These are phyloP conservation scores for Coemansia sp. DNA, from an alignment of 192 early-diverging fungal genomes.

Conservation along the genomic window DNA sequence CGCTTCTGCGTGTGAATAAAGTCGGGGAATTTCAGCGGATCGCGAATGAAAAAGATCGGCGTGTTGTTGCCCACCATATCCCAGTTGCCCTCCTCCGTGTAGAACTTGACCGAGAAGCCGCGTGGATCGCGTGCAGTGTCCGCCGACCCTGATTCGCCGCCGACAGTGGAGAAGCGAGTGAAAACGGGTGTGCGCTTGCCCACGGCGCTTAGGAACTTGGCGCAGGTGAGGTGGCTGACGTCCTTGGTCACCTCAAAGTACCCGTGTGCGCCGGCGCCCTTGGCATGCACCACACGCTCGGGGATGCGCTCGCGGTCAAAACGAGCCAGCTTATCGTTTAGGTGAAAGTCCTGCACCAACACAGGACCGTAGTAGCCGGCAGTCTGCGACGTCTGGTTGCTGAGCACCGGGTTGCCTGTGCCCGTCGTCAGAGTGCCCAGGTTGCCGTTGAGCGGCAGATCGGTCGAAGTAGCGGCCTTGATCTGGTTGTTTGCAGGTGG, in stretches of 20 bases:
- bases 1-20: conserved; percentile 85
- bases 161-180: conserved; percentile 77
- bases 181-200: conserved; percentile 84
- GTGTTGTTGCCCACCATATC: conserved; percentile 87
- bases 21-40: conserved; percentile 78
- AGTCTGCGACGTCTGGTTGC: conserved; percentile 64
- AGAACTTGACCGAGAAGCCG: conserved; percentile 82
- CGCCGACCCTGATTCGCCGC: conserved; percentile 69
- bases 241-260: conserved; percentile 79
- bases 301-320: conserved; percentile 86
- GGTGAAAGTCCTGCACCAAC: conserved; percentile 70
- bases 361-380: conserved; percentile 68
- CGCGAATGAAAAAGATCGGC: conserved; percentile 80
- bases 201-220: conserved; percentile 66
- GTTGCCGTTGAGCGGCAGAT: neutral
- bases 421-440: conserved; percentile 50
- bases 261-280: conserved; percentile 81
- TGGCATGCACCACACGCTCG: conserved; percentile 85
- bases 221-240: conserved; percentile 65
- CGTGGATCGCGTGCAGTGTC: conserved; percentile 80
- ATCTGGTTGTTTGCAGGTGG: neutral
- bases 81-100: conserved; percentile 85
- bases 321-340: conserved; percentile 76
- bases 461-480: neutral
- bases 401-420: conserved; percentile 62